phyloP scores from a whole-genome alignment of 169 alveolate species.

The Plasmodium chabaudi region DNA sequence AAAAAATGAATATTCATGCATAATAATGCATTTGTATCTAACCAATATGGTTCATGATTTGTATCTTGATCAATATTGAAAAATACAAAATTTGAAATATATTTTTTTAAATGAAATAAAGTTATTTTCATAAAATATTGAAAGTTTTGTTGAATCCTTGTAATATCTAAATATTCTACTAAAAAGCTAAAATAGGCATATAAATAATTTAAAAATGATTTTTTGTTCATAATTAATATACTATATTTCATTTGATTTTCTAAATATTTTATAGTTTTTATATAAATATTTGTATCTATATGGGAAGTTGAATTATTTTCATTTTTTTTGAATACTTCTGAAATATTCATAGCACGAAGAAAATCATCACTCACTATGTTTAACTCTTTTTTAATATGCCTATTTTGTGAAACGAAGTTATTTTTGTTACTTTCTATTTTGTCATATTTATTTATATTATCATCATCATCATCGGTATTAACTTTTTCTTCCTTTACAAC shows the following conservation, averaged over 20 bases:
- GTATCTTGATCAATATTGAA: neutral
- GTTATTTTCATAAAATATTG: constrained; percentile 27
- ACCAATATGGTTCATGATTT: constrained; percentile 24
- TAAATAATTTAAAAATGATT: constrained; percentile 24
- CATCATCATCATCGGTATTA: neutral
- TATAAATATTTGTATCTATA: constrained; percentile 4
- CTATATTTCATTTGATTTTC: constrained; percentile 56
- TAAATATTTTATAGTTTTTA: constrained; percentile 46
- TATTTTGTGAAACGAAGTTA: neutral
- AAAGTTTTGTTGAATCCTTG: constrained; percentile 35
- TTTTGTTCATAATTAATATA: constrained; percentile 57
- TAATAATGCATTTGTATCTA: constrained; percentile 38
- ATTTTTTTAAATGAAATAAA: constrained; percentile 27
- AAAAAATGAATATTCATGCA: constrained; percentile 39
- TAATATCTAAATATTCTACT: constrained; percentile 21
- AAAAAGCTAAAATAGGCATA: constrained; percentile 23
- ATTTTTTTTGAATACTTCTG: neutral
- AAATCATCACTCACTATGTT: neutral
- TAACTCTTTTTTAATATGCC: no score
- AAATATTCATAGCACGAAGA: neutral
- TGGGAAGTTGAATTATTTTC: neutral
- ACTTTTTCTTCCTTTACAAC: neutral
- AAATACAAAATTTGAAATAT: constrained; percentile 21
- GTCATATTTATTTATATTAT: neutral
- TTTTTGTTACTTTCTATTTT: no score